Conservation (phyloP, 495 filamentous ascomycete genomes). For the Tuber indicum region DNA sequence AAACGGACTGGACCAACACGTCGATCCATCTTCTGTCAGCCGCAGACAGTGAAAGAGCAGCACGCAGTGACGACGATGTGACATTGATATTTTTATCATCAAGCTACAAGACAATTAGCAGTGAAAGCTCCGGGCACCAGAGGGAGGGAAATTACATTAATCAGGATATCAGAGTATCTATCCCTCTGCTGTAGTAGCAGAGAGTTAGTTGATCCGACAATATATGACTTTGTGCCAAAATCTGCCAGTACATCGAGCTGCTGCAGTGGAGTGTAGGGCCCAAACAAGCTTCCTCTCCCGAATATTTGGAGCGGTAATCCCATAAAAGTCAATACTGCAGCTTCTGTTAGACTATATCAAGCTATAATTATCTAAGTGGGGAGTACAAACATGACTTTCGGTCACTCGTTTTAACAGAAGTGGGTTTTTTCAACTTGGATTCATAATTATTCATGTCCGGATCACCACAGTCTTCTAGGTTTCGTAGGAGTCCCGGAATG, state of each 20-base stretch:
- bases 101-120: slow-evolving; percentile 49
- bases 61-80: slow-evolving; percentile 67
- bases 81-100: slow-evolving; percentile 85
- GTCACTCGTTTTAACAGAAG: slow-evolving; percentile 85
- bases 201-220: slow-evolving; percentile 95
- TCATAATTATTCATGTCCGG: slow-evolving; percentile 81
- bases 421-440: slow-evolving; percentile 65
- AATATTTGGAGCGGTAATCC: slow-evolving; percentile 91
- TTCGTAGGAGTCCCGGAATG: slow-evolving; percentile 81
- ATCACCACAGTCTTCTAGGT: slow-evolving; percentile 84
- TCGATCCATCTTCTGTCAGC: slow-evolving; percentile 96
- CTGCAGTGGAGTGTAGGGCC: slow-evolving; percentile 92
- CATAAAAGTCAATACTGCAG: slow-evolving; percentile 76
- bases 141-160: slow-evolving; percentile 57
- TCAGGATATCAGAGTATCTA: slow-evolving; percentile 93
- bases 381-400: slow-evolving; percentile 61
- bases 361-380: background rate
- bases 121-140: background rate
- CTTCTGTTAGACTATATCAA: slow-evolving; percentile 36
- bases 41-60: slow-evolving; percentile 69
- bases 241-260: slow-evolving; percentile 92
- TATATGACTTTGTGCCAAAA: slow-evolving; percentile 90
- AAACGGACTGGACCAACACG: slow-evolving; percentile 83
- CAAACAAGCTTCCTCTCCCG: slow-evolving; percentile 92
- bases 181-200: slow-evolving; percentile 89